Base-by-base conservation (phyloP, 805 yeast genomes). In the Sugiyamaella floridensis region DNA sequence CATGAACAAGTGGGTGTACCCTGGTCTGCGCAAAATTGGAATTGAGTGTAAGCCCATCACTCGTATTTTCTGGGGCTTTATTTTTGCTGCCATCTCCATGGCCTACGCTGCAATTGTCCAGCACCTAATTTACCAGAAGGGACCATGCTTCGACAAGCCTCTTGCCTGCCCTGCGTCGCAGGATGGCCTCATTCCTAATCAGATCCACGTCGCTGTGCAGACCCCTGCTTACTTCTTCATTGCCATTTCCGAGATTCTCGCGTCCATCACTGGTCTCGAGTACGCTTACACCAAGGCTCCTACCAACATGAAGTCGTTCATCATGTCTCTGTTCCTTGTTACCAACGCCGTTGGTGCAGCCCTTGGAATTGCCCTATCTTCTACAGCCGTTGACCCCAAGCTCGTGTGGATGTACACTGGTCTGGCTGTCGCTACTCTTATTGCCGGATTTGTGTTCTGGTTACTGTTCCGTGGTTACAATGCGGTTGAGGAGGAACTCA, bases 211-310 rank as follows among this genome's bases (percentile, higher is more conserved):
- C 58, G 87, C 86, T 58, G 73, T 81, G 55, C 90, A 85, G 71
- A 73, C 77, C n/a, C 85, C 85, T 15, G 85, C 89, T 3, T 86
- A 86, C 68, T 76, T 84, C 43, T 70, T 86, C 57, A 81, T 84
- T 67, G 92, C 86, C 11, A 65, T 84, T 50, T 80, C 89, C 15
- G 95, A 86, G 69, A 85, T 86, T 58, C 78, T 86, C 60, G 89
- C 90, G 32, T 83, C 86, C 50, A 79, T 85, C 61, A 85, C 93
- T 19, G 93, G 92, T 61, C 77, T 84, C 60, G 93, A 86, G 71
- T 85, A 84, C 64, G 95, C 95, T 16, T 86, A 84, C 71, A 81
- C 89, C 26, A 83, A 86, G 71, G 92, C 93, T 5, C 93, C 93
- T 43, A 76, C 75, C 8, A 70, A 77, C 48, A 81, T 81, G 86